Conservation (phyloP, 306 rosid genomes). For the Hippophae gyantsensis region DNA sequence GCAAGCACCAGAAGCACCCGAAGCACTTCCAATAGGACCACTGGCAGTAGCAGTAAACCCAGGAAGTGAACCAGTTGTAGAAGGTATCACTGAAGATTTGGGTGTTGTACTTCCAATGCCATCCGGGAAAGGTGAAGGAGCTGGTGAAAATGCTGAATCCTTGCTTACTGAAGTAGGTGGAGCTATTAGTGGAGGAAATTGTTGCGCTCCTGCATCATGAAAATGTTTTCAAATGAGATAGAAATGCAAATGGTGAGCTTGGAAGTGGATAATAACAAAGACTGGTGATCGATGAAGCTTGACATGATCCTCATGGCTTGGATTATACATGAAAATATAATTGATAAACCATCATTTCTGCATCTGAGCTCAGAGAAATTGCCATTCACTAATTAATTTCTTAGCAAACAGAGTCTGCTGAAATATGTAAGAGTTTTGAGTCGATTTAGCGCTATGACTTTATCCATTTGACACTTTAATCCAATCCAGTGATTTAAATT, state of each 20-base stretch:
- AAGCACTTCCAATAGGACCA: constrained; percentile 52
- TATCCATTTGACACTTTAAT: too few species aligned
- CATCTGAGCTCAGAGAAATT: too few species aligned
- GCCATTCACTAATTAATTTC: too few species aligned
- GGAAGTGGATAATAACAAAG: too few species aligned
- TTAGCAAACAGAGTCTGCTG: too few species aligned
- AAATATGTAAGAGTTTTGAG: too few species aligned
- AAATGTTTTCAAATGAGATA: constrained; percentile 3
- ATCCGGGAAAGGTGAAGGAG: constrained; percentile 59
- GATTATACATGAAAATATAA: too few species aligned
- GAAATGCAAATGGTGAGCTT: background rate
- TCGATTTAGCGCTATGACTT: too few species aligned
- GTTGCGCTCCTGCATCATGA: constrained; percentile 58
- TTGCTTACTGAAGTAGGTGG: constrained; percentile 59
- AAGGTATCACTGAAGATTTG: constrained; percentile 37
- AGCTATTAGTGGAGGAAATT: constrained; percentile 67
- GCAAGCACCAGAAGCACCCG: constrained; percentile 54
- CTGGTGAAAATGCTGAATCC: constrained; percentile 48
- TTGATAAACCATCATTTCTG: too few species aligned
- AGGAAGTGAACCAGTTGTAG: constrained; percentile 36
- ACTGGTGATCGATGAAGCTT: too few species aligned
- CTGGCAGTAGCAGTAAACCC: constrained; percentile 46
- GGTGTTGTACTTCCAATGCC: constrained; percentile 38
- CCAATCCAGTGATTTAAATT: too few species aligned
- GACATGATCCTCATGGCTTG: too few species aligned